Conservation (phyloP, 1,139 yeast species). For the Yamadazyma trypodendri region DNA sequence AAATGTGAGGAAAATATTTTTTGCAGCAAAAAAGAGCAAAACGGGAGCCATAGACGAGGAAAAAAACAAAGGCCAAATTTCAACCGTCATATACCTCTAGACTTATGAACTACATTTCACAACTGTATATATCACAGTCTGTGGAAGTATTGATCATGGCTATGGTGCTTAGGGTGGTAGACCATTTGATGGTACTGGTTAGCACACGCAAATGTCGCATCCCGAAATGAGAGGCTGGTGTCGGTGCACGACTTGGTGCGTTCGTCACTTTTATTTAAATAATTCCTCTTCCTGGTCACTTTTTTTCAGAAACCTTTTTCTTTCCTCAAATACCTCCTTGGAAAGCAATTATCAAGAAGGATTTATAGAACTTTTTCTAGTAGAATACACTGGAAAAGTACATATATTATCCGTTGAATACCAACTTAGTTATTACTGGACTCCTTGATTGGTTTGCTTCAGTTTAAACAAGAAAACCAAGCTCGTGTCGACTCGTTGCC, state of each 20-base stretch:
- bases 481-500: conserved; percentile 2
- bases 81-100: no score
- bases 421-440: conserved; percentile 8
- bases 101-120: no score
- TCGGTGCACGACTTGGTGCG: background rate
- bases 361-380: background rate
- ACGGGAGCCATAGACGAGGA: no score
- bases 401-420: conserved; percentile 1
- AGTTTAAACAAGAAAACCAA: conserved; percentile 7
- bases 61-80: no score
- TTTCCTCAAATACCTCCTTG: conserved; percentile 1
- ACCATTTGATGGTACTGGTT: background rate
- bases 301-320: conserved; percentile 4
- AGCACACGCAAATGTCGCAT: background rate
- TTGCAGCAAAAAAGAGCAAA: background rate
- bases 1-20: background rate
- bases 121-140: no score
- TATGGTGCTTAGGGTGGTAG: no score
- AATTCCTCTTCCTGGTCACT: conserved; percentile 6
- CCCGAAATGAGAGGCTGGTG: background rate
- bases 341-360: background rate
- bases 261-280: conserved; percentile 3
- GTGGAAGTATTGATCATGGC: no score
- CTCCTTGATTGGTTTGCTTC: conserved; percentile 15
- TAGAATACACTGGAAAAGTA: background rate